A percentile compares a stretch with the other conserved stretches of the same genome.
Conservation (phyloP, 1,284 basidiomycete species). For the Apiotrichum brassicae region DNA sequence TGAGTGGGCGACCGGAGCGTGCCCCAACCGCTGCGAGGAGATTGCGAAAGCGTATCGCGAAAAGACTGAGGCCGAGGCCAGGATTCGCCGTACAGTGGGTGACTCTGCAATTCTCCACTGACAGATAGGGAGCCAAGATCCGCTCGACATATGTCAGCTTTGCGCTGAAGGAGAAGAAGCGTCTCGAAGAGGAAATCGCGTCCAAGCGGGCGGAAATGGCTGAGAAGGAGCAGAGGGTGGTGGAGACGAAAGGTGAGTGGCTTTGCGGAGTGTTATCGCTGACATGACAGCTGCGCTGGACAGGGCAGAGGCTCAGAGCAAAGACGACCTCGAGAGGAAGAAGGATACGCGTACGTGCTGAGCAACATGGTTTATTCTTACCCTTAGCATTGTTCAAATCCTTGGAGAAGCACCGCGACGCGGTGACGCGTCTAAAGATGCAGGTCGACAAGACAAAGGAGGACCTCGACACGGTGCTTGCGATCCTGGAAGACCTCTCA, state of each 20-base stretch:
- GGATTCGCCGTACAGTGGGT: slow-evolving; percentile 70
- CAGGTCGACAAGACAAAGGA: slow-evolving; percentile 66
- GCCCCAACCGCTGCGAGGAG: slow-evolving; percentile 70
- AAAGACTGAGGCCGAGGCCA: slow-evolving; percentile 62
- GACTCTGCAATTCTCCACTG: not conserved
- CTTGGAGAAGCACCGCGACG: slow-evolving; percentile 65
- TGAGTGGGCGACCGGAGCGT: slow-evolving; percentile 64
- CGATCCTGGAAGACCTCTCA: slow-evolving; percentile 74
- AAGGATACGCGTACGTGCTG: slow-evolving; percentile 68
- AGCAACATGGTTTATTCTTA: slow-evolving; percentile 9
- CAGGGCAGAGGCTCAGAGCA: slow-evolving; percentile 28
- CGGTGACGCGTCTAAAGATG: slow-evolving; percentile 66
- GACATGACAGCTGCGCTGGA: slow-evolving; percentile 27
- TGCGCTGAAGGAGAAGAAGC: slow-evolving; percentile 77
- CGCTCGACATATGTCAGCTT: slow-evolving; percentile 78
- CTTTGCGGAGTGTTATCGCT: not conserved
- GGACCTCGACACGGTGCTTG: slow-evolving; percentile 69
- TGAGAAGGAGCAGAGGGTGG: slow-evolving; percentile 56
- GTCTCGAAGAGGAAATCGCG: slow-evolving; percentile 59
- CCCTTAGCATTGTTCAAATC: slow-evolving; percentile 69
- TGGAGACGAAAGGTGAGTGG: slow-evolving; percentile 32
- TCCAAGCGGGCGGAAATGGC: slow-evolving; percentile 56
- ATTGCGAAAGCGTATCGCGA: slow-evolving; percentile 65
- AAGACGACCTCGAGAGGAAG: slow-evolving; percentile 61
- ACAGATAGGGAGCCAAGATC: slow-evolving; percentile 73